These are phyloP conservation scores for Eutrema japonicum DNA, from an alignment of 345 rosid species.

Conservation along the genomic window DNA sequence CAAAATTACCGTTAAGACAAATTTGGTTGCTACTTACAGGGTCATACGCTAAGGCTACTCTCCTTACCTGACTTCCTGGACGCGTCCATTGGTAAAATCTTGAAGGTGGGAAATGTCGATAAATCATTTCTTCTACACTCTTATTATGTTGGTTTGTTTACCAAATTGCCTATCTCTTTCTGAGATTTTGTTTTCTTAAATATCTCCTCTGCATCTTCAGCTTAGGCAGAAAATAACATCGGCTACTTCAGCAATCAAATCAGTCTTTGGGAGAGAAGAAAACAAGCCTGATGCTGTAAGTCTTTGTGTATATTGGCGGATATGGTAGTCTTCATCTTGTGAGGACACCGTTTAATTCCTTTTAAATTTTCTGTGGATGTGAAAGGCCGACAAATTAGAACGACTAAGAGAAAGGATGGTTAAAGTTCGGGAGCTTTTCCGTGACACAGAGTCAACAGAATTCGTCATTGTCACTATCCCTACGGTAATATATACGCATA, in stretches of 20 bases:
- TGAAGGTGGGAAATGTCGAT: slow-evolving; percentile 60
- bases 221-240: slow-evolving; percentile 87
- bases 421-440: slow-evolving; percentile 96
- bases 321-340: slow-evolving; percentile 13
- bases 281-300: slow-evolving; percentile 71
- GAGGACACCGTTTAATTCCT: slow-evolving; percentile 14
- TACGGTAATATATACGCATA: slow-evolving; percentile 55
- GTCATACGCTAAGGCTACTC: slow-evolving; percentile 86
- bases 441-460: slow-evolving; percentile 85
- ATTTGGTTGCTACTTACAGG: slow-evolving; percentile 53
- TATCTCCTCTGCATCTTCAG: slow-evolving; percentile 51
- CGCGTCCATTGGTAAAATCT: slow-evolving; percentile 94
- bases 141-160: slow-evolving; percentile 10
- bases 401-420: slow-evolving; percentile 88
- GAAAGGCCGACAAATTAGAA: slow-evolving; percentile 87
- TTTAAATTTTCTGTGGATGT: slow-evolving; percentile 19
- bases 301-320: slow-evolving; percentile 27
- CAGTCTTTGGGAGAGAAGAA: slow-evolving; percentile 86
- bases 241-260: slow-evolving; percentile 95
- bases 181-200: slow-evolving; percentile 9
- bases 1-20: slow-evolving; percentile 16
- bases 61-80: slow-evolving; percentile 96
- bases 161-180: slow-evolving; percentile 22
- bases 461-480: slow-evolving; percentile 97
- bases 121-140: background rate